phyloP scores from a whole-genome alignment of 768 basidiomycete genomes.

The Rhizopogon vinicolor region DNA sequence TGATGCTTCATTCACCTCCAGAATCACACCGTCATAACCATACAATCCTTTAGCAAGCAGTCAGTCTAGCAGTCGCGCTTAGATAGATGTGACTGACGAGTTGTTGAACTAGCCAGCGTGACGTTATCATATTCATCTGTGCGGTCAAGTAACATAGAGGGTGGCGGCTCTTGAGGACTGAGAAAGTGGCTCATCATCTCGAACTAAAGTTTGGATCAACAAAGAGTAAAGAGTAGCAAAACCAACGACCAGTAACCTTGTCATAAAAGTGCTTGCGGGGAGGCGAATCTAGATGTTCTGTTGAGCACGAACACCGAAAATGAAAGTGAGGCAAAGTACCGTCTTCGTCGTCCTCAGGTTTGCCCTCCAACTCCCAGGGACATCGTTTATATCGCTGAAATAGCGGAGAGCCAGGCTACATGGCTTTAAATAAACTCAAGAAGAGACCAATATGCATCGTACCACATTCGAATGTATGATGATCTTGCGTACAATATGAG shows the following conservation, averaged over 20 bases:
- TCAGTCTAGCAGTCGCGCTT: background rate
- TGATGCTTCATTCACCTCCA: conserved; percentile 75
- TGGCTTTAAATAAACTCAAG: background rate
- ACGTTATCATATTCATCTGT: conserved; percentile 72
- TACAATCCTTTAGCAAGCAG: conserved; percentile 33
- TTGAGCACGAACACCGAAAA: background rate
- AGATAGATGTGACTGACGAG: conserved; percentile 43
- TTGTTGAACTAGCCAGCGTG: conserved; percentile 61
- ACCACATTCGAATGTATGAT: conserved; percentile 87
- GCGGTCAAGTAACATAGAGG: conserved; percentile 77
- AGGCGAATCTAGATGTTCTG: conserved; percentile 52
- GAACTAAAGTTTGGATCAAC: conserved; percentile 40
- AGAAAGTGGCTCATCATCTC: conserved; percentile 78
- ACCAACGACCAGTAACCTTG: conserved; percentile 37
- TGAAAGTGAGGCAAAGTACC: conserved; percentile 34
- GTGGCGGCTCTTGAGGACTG: conserved; percentile 66
- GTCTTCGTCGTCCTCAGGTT: conserved; percentile 80
- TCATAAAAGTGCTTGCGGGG: conserved; percentile 71
- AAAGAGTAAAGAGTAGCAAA: background rate
- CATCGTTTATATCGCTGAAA: conserved; percentile 93
- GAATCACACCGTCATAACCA: conserved; percentile 77
- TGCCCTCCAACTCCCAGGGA: conserved; percentile 82
- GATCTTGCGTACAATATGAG: conserved; percentile 78
- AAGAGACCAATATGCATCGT: conserved; percentile 18
- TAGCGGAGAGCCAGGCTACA: conserved; percentile 78